Base-by-base conservation (phyloP, 129 eudicot genomes). In the Silybum marianum region DNA sequence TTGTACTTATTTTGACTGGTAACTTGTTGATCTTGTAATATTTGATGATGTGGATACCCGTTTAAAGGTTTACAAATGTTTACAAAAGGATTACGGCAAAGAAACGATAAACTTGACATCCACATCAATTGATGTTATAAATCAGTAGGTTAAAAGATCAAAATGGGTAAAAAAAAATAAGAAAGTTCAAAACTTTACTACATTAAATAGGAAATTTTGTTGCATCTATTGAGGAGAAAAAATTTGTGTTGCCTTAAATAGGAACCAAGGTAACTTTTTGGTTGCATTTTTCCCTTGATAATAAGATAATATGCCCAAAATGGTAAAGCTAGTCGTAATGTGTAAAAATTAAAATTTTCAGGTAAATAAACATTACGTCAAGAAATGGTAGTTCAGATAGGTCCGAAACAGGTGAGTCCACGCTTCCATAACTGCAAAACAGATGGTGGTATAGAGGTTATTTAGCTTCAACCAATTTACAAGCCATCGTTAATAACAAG, bases 391-490 rank as follows among this genome's bases (percentile, higher is more conserved):
- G 75, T 75, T 90, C 85, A 46, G 78, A 85, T 48, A 96, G 80
- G 81, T 96, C 93, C 75, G 81, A 42, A 71, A 96, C 84, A 21
- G 98, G 99, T 7, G 92, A 84, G 60, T 89, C 90, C 71, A 76
- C 87, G 34, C 97, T 96, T 84, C 99, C 99, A 86, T 96, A 96
- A 81, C 99, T 96, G 92, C 92, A 90, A n/a, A 71, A 63, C 34
- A 85, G 67, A 60, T 21, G 65, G 71, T 34, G 3, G 36, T 16
- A 40, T 36, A 76, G 69, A 28, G 63, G 42, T 40, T 5, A n/a
- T 22, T 36, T 54, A 62, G 34, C 22, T 32, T 65, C 58, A 8
- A 36, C 7, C 36, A 7, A 38, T 18, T 58, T 6, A 7, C 23
- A 58, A 48, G 44, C 34, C 38, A 77, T 77, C 80, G 38, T 34